Base-by-base conservation (phyloP, 179 eudicot genomes). In the Patellifolia procumbens region DNA sequence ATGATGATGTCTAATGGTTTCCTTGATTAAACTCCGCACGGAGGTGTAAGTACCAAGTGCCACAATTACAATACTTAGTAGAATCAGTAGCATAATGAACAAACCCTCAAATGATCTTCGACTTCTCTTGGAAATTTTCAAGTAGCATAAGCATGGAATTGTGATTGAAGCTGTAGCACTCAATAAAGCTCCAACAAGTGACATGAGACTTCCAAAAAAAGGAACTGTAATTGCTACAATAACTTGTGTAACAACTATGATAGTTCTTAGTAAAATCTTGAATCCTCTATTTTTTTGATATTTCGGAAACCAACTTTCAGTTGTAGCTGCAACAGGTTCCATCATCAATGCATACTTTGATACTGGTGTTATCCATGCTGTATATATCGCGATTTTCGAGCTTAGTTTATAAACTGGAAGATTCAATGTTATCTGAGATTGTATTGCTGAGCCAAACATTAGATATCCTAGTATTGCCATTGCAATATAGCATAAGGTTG, bases 401-500 rank as follows among this genome's bases (percentile, higher is more conserved):
- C 91, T 86, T 7, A 89, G 26, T 42, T 81, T 81, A 0, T 81
- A 42, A 1, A 83, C 81, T 1, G 96, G 95, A 60, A 94, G 94
- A 80, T 88, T 83, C 12, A 94, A 55, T 2, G 98, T 89, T 72
- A 94, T 88, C 34, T 92, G 92, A 1, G 98, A 92, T 22, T 83
- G 64, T 28, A 88, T 75, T 15, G 81, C 19, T 2, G 92, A 85
- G 42, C 98, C 98, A 73, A 89, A 92, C 98, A 92, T 94, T 12
- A 89, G 76, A 72, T 89, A 90, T 17, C 98, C 97, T 19, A 85
- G 32, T 34, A 89, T 48, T 0, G 98, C 93, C 97, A 93, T 92
- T 24, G 89, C 69, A 61, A 90, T 83, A 65, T 93, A 91, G 16
- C 75, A 79, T 13, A 91, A 22, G 32, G 97, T 91, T 48, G 93